A percentile compares a stretch with the other conserved stretches of the same genome.
Evolutionary conservation across 768 basidiomycete species (phyloP).

Genomic region (Tubosaeta sp.): DNA sequence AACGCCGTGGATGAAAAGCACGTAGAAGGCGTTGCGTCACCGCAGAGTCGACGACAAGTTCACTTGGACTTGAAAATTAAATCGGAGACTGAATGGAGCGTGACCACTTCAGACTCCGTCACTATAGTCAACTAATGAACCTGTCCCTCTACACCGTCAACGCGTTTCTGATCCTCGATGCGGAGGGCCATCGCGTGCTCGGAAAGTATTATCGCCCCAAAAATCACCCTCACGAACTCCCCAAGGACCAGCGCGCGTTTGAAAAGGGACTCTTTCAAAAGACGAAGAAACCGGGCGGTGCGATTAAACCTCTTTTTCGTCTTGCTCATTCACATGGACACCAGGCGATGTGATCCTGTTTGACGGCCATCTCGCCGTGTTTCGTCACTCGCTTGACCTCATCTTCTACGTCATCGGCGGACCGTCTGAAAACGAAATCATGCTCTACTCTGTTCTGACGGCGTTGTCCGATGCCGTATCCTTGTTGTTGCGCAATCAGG

Average conservation of each 20-base stretch:
- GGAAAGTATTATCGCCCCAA: conserved; percentile 93
- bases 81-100: not conserved
- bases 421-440: conserved; percentile 89
- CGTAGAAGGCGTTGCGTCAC: conserved; percentile 10
- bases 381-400: conserved; percentile 93
- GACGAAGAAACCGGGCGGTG: conserved; percentile 91
- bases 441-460: conserved; percentile 81
- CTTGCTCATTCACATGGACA: not conserved
- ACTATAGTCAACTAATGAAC: conserved; percentile 42
- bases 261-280: conserved; percentile 96
- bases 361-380: conserved; percentile 86
- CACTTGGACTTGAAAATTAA: no score
- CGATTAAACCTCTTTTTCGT: conserved; percentile 17
- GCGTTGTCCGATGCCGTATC: conserved; percentile 85
- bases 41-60: not conserved
- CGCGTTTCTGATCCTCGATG: conserved; percentile 88
- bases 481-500: conserved; percentile 81
- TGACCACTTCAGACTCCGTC: conserved; percentile 21
- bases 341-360: conserved; percentile 91
- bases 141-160: conserved; percentile 84
- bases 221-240: conserved; percentile 45
- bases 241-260: conserved; percentile 93
- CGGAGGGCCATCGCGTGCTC: conserved; percentile 91
- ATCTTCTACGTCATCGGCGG: conserved; percentile 91
- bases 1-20: conserved; percentile 22